Evolutionary conservation across 2,329 filamentous ascomycete species (phyloP).

Genomic region (Scytalidium lignicola): DNA sequence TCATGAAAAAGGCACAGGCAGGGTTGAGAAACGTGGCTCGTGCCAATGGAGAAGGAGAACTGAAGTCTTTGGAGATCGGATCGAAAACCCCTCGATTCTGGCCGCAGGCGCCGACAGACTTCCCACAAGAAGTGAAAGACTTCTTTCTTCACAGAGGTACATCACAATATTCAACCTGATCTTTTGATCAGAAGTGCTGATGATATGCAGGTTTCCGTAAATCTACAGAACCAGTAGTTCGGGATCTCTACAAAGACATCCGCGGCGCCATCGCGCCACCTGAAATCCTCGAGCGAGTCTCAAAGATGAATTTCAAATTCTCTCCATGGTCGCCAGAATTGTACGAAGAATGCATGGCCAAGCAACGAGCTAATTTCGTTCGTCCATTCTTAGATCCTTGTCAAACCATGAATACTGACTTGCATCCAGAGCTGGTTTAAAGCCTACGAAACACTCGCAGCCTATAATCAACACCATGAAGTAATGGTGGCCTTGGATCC

Average conservation of each 20-base stretch:
- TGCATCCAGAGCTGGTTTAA: conserved; percentile 33
- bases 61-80: conserved; percentile 21
- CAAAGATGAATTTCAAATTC: conserved; percentile 31
- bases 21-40: conserved; percentile 22
- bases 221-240: conserved; percentile 16
- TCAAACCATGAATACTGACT: neutral
- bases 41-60: conserved; percentile 14
- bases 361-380: conserved; percentile 35
- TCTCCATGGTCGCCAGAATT: conserved; percentile 29
- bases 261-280: conserved; percentile 28
- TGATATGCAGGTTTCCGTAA: conserved; percentile 16
- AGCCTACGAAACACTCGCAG: conserved; percentile 32
- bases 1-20: conserved; percentile 27
- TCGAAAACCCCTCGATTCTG: conserved; percentile 39
- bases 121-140: conserved; percentile 28
- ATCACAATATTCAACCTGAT: conserved; percentile 22
- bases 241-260: conserved; percentile 37
- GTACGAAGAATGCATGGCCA: conserved; percentile 33
- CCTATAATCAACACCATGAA: conserved; percentile 30
- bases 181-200: conserved; percentile 10
- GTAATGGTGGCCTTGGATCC: conserved; percentile 37
- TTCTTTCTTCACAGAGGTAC: conserved; percentile 36
- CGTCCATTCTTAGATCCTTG: conserved; percentile 5
- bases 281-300: conserved; percentile 30
- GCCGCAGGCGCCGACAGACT: conserved; percentile 36